Conservation (phyloP, 2,329 filamentous ascomycete genomes). For the Ophiostoma ulmi region DNA sequence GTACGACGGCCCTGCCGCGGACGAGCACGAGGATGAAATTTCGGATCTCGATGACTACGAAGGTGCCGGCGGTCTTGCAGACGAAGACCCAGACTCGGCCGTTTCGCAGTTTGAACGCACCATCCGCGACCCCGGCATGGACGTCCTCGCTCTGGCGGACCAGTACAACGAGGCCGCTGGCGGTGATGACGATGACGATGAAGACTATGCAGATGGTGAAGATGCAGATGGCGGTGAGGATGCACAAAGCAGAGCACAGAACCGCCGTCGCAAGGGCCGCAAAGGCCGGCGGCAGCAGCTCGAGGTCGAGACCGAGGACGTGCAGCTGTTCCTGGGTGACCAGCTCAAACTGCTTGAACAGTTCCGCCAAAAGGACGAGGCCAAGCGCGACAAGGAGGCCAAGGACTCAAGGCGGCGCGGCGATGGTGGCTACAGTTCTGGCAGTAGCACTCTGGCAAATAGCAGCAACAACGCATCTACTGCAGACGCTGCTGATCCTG, state of each 20-base stretch:
- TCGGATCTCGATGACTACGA: constrained; percentile 15
- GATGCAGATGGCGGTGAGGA: background rate
- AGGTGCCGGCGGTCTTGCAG: constrained; percentile 30
- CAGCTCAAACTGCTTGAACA: constrained; percentile 73
- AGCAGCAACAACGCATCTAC: background rate
- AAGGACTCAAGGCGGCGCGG: constrained; percentile 35
- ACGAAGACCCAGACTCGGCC: constrained; percentile 47
- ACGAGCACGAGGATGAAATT: constrained; percentile 6
- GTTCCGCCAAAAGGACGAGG: constrained; percentile 45
- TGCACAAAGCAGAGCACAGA: background rate
- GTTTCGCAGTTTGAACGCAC: constrained; percentile 73
- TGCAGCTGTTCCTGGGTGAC: constrained; percentile 69
- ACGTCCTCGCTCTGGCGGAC: constrained; percentile 53
- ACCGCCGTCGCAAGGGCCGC: constrained; percentile 12
- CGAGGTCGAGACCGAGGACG: constrained; percentile 65
- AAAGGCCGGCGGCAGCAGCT: constrained; percentile 31
- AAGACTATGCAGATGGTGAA: background rate
- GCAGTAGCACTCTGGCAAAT: constrained; percentile 27
- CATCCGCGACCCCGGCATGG: constrained; percentile 65
- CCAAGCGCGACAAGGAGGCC: constrained; percentile 36
- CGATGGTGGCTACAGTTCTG: constrained; percentile 19
- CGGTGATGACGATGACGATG: constrained; percentile 2
- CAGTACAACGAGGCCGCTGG: constrained; percentile 34
- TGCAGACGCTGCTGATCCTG: constrained; percentile 28
- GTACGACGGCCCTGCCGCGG: background rate